Percentiles rank a stretch among this genome's conserved stretches.
Conservation (phyloP, 2,329 filamentous ascomycete genomes). For the Colletotrichum musae region DNA sequence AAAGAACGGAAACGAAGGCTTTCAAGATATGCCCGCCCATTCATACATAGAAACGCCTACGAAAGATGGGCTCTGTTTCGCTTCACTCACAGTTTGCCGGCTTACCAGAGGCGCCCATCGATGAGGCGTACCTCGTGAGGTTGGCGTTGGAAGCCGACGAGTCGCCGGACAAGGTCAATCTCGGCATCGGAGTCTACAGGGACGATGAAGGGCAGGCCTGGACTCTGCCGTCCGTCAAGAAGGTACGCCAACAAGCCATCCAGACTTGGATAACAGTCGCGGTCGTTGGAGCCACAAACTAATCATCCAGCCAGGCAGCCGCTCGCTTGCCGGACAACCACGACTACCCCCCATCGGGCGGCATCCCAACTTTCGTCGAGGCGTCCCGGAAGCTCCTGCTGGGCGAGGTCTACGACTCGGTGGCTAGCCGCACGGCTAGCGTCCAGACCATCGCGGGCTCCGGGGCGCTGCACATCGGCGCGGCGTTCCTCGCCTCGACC, state of each 20-base stretch:
- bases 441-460: slow-evolving; percentile 50
- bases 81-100: background rate
- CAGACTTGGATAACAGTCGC: background rate
- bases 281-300: too few relatives aligned
- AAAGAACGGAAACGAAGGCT: too few relatives aligned
- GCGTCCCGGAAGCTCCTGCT: slow-evolving; percentile 46
- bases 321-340: slow-evolving; percentile 30
- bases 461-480: slow-evolving; percentile 46
- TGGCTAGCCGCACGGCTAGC: slow-evolving; percentile 37
- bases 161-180: slow-evolving; percentile 19
- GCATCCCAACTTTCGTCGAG: slow-evolving; percentile 44
- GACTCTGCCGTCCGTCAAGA: slow-evolving; percentile 9
- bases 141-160: background rate
- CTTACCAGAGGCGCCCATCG: background rate
- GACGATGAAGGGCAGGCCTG: slow-evolving; percentile 21
- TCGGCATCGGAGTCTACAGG: slow-evolving; percentile 20
- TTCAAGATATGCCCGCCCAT: too few relatives aligned
- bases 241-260: background rate
- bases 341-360: slow-evolving; percentile 46
- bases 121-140: background rate
- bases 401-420: slow-evolving; percentile 20
- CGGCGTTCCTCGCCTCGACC: slow-evolving; percentile 43
- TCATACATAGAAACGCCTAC: background rate
- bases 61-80: background rate
- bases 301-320: background rate